Evolutionary conservation across 1,284 basidiomycete genomes (phyloP).

Genomic region (Xerocomus nothofagi): DNA sequence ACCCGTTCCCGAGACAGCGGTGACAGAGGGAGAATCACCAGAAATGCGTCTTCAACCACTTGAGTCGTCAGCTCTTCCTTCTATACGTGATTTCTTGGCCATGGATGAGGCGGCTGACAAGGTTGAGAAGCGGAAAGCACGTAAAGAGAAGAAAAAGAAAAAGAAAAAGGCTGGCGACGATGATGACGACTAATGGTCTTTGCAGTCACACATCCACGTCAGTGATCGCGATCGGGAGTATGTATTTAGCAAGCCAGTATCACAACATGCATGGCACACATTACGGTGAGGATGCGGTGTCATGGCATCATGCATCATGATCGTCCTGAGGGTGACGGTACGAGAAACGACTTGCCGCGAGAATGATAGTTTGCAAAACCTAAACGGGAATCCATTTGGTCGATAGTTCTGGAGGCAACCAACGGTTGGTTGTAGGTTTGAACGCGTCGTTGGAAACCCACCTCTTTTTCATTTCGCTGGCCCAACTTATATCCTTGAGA

Average conservation of each 20-base stretch:
- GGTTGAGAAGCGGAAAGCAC: conserved; percentile 61
- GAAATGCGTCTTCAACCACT: conserved; percentile 63
- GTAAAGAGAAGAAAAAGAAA: conserved; percentile 78
- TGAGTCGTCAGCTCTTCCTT: conserved; percentile 72
- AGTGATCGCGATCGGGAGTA: neutral
- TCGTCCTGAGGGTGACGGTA: conserved; percentile 4
- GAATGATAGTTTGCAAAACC: conserved; percentile 72
- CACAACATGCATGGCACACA: neutral
- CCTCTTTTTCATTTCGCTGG: conserved; percentile 87
- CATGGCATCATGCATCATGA: too few relatives aligned
- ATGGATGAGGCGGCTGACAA: conserved; percentile 68
- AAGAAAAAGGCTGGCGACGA: conserved; percentile 35
- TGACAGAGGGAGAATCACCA: conserved; percentile 44
- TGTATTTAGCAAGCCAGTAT: conserved; percentile 3
- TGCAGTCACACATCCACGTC: neutral
- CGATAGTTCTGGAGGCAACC: conserved; percentile 55
- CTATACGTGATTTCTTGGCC: conserved; percentile 77
- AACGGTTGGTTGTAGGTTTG: neutral
- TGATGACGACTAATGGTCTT: conserved; percentile 28
- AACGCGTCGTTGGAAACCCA: conserved; percentile 33
- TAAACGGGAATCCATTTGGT: conserved; percentile 75
- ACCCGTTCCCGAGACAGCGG: conserved; percentile 23
- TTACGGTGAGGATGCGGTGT: neutral
- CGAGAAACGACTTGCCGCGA: conserved; percentile 48
- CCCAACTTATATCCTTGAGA: conserved; percentile 81